Conservation (phyloP, 2,329 filamentous ascomycete genomes). For the Corynespora cassiicola region DNA sequence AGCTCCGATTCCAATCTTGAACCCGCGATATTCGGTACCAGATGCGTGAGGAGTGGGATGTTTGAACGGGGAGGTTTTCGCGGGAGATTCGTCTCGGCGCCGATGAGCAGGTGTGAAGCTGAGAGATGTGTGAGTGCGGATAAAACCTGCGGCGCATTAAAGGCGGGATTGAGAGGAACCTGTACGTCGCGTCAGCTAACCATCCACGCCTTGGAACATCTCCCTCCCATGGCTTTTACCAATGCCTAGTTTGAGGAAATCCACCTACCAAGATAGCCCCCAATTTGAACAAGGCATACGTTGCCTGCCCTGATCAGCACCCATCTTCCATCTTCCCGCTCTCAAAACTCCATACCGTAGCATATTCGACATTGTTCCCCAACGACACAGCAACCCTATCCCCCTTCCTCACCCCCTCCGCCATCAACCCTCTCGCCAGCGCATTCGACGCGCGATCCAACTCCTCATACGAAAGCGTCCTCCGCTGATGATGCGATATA, state of each 20-base stretch:
- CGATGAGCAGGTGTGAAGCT: conserved; percentile 78
- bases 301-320: conserved; percentile 51
- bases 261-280: conserved; percentile 80
- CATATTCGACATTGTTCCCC: conserved; percentile 85
- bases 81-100: conserved; percentile 85
- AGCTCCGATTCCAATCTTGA: conserved; percentile 58
- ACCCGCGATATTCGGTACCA: conserved; percentile 57
- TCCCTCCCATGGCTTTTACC: no score
- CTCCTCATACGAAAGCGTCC: conserved; percentile 72
- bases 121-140: conserved; percentile 79
- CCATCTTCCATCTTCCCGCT: not conserved
- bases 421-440: conserved; percentile 73
- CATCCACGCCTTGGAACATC: not conserved
- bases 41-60: conserved; percentile 61
- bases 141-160: conserved; percentile 79
- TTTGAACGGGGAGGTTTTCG: conserved; percentile 68
- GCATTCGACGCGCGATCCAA: conserved; percentile 80
- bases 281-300: conserved; percentile 91
- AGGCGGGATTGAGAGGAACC: conserved; percentile 91
- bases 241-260: no score
- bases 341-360: conserved; percentile 61
- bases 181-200: conserved; percentile 35
- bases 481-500: conserved; percentile 67
- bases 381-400: conserved; percentile 85
- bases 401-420: conserved; percentile 77